A percentile compares a stretch with the other conserved stretches of the same genome.
phyloP scores from a whole-genome alignment of 2,329 filamentous ascomycete genomes.

The Orbilia javanica region DNA sequence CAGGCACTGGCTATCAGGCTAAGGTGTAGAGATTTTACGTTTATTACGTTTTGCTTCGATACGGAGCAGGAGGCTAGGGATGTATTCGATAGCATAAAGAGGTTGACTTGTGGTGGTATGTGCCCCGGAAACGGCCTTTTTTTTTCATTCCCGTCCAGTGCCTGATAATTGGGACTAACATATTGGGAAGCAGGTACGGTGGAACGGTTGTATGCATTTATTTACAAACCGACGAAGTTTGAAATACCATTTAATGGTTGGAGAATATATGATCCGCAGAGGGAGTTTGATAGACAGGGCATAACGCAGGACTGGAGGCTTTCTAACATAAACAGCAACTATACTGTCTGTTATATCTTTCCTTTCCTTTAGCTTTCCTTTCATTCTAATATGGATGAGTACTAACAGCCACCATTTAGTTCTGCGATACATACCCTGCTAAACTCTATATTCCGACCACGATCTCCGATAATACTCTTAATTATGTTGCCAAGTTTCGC shows the following conservation, averaged over 20 bases:
- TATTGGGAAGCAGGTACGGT: slow-evolving; percentile 72
- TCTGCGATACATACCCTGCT: slow-evolving; percentile 92
- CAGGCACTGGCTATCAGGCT: slow-evolving; percentile 74
- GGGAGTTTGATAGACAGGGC: slow-evolving; percentile 88
- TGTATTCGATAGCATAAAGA: slow-evolving; percentile 86
- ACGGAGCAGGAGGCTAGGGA: slow-evolving; percentile 81
- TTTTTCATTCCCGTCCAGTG: background rate
- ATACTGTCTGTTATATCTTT: slow-evolving; percentile 69
- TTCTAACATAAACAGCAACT: slow-evolving; percentile 89
- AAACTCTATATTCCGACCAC: slow-evolving; percentile 84
- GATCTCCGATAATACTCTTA: slow-evolving; percentile 97
- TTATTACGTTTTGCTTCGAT: slow-evolving; percentile 88
- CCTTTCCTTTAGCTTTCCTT: background rate
- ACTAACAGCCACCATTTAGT: slow-evolving; percentile 66
- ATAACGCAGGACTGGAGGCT: slow-evolving; percentile 87
- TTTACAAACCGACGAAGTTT: slow-evolving; percentile 78
- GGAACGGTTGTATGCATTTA: slow-evolving; percentile 92
- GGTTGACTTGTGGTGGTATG: slow-evolving; percentile 70
- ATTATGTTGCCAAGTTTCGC: slow-evolving; percentile 89
- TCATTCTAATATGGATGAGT: background rate
- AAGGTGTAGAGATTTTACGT: slow-evolving; percentile 92
- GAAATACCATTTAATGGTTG: slow-evolving; percentile 84
- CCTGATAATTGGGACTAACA: slow-evolving; percentile 70
- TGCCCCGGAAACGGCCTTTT: background rate
- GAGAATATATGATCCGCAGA: slow-evolving; percentile 84